A percentile compares a stretch with the other conserved stretches of the same genome.
phyloP scores from a whole-genome alignment of 108 stramenopile species.

The Aurantiochytrium sp. region DNA sequence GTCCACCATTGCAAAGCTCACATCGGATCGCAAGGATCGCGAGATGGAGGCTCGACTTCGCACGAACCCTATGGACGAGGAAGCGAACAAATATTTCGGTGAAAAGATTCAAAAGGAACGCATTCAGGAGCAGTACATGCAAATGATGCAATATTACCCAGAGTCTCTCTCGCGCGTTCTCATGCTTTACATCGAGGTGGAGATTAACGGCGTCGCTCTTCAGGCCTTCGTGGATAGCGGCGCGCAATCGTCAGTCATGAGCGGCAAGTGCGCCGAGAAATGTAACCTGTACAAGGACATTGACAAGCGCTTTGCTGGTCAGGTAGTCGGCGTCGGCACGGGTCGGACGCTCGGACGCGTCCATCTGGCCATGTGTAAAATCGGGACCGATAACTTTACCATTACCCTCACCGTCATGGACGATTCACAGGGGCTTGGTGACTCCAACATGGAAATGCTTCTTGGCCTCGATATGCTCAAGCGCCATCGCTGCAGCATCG shows the following conservation, averaged over 20 bases:
- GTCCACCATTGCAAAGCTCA: constrained; percentile 35
- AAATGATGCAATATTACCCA: constrained; percentile 80
- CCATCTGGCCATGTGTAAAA: constrained; percentile 63
- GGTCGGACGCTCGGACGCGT: constrained; percentile 81
- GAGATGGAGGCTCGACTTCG: constrained; percentile 39
- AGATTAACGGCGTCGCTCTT: constrained; percentile 65
- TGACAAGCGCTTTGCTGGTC: constrained; percentile 76
- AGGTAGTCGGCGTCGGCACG: constrained; percentile 82
- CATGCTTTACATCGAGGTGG: constrained; percentile 90
- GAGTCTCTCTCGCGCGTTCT: constrained; percentile 83
- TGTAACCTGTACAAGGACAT: constrained; percentile 68
- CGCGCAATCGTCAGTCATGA: constrained; percentile 86
- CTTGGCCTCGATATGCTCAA: constrained; percentile 94
- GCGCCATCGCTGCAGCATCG: constrained; percentile 83
- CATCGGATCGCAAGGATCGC: constrained; percentile 25
- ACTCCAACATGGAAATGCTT: constrained; percentile 83
- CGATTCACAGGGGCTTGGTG: constrained; percentile 5
- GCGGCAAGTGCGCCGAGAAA: constrained; percentile 58
- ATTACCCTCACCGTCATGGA: constrained; percentile 73
- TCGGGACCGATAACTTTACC: constrained; percentile 59
- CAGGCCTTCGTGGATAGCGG: constrained; percentile 92
- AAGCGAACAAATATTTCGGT: constrained; percentile 69
- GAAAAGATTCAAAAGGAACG: constrained; percentile 48
- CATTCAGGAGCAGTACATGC: constrained; percentile 34
- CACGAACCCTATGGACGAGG: constrained; percentile 66